phyloP scores from a whole-genome alignment of 2,329 filamentous ascomycete genomes.

The Arthrobotrys entomopaga region DNA sequence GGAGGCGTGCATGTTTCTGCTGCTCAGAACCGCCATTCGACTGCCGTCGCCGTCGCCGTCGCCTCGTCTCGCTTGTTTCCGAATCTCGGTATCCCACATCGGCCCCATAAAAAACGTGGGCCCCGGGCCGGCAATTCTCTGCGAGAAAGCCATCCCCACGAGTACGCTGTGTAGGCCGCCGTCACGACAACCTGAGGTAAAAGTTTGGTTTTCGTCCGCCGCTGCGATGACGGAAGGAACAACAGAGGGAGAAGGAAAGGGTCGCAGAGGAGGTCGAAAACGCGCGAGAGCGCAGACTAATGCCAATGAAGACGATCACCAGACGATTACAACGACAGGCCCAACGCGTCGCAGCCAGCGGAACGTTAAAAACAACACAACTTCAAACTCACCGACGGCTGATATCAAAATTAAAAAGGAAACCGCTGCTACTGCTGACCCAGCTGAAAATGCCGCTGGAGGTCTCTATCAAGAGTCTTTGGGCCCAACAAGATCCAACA shows the following conservation, averaged over 20 bases:
- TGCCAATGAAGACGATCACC: slow-evolving; percentile 41
- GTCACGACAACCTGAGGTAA: too few species aligned
- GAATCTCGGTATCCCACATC: slow-evolving; percentile 30
- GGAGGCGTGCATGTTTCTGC: neutral
- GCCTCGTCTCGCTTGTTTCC: slow-evolving; percentile 42
- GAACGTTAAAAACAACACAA: slow-evolving; percentile 34
- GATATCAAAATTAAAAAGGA: slow-evolving; percentile 9
- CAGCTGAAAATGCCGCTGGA: slow-evolving; percentile 6
- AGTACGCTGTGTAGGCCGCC: too few species aligned
- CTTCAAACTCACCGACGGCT: slow-evolving; percentile 5
- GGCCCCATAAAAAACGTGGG: slow-evolving; percentile 40
- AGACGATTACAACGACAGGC: slow-evolving; percentile 31
- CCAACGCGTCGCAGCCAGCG: slow-evolving; percentile 52
- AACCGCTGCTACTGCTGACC: neutral
- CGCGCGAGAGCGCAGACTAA: slow-evolving; percentile 46
- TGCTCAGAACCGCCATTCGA: slow-evolving; percentile 12
- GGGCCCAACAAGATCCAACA: slow-evolving; percentile 9
- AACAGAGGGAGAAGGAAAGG: neutral
- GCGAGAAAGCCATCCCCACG: slow-evolving; percentile 6
- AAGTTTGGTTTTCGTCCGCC: neutral
- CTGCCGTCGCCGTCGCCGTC: neutral
- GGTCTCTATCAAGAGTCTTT: slow-evolving; percentile 9
- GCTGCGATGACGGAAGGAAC: neutral
- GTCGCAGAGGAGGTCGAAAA: slow-evolving; percentile 19
- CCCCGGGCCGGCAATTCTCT: slow-evolving; percentile 24